Evolutionary conservation across 805 yeast species (phyloP).

Genomic region (Saccharomycopsis olivae): DNA sequence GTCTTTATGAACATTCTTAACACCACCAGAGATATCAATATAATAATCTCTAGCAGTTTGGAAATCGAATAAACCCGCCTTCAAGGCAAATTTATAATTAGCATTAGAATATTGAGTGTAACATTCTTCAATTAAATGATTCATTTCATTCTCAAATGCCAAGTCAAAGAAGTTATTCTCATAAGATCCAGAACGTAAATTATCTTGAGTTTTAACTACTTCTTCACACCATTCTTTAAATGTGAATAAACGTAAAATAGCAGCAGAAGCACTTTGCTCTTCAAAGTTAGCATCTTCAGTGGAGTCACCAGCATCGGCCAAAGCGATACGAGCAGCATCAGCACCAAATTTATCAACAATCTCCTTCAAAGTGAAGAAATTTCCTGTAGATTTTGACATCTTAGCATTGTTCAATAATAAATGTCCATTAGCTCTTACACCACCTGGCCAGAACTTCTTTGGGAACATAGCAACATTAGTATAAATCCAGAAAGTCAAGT

Average conservation of each 20-base stretch:
- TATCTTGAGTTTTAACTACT: slow-evolving; percentile 37
- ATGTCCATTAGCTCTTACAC: slow-evolving; percentile 93
- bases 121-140: slow-evolving; percentile 64
- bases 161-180: slow-evolving; percentile 62
- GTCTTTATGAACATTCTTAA: slow-evolving; percentile 66
- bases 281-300: slow-evolving; percentile 98
- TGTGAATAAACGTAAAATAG: slow-evolving; percentile 84
- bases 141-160: slow-evolving; percentile 93
- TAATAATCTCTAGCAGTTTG: slow-evolving; percentile 94
- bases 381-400: slow-evolving; percentile 98
- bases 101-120: slow-evolving; percentile 61
- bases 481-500: slow-evolving; percentile 90
- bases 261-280: slow-evolving; percentile 93
- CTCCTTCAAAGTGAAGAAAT: slow-evolving; percentile 84
- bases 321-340: slow-evolving; percentile 92
- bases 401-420: slow-evolving; percentile 90
- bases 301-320: slow-evolving; percentile 97
- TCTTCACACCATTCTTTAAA: slow-evolving; percentile 96
- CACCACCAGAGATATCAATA: slow-evolving; percentile 56
- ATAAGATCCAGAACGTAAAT: slow-evolving; percentile 42
- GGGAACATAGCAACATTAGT: slow-evolving; percentile 90
- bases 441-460: slow-evolving; percentile 83
- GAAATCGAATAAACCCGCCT: slow-evolving; percentile 85
- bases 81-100: slow-evolving; percentile 80
- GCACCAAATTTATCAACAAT: slow-evolving; percentile 87